Percentiles rank a stretch among this genome's conserved stretches.
These are phyloP conservation scores for Aspergillus sp. DNA, from an alignment of 2,329 filamentous ascomycete genomes.

Conservation along the genomic window DNA sequence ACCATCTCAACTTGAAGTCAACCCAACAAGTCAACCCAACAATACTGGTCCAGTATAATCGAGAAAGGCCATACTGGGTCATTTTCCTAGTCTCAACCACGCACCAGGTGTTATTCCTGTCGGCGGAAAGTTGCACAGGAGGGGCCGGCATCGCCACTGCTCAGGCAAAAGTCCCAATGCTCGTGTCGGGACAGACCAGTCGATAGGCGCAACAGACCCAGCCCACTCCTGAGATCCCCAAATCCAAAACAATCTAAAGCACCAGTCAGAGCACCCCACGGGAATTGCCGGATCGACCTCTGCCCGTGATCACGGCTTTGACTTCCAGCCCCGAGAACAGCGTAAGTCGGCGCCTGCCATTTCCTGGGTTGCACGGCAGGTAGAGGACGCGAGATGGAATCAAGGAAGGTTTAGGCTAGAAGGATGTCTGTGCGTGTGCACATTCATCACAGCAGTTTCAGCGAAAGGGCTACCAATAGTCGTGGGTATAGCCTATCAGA, in stretches of 20 bases:
- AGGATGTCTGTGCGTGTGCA: conserved; percentile 2
- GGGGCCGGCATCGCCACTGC: not conserved
- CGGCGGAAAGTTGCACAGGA: not conserved
- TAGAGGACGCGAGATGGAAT: not conserved
- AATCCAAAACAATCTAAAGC: not conserved
- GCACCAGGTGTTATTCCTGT: not conserved
- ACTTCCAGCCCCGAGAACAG: not conserved
- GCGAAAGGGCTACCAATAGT: not conserved
- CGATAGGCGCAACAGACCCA: not conserved
- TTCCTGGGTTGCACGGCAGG: conserved; percentile 1
- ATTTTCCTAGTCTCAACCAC: not conserved
- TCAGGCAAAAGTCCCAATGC: not conserved
- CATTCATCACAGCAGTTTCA: conserved; percentile 4
- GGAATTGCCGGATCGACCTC: not conserved
- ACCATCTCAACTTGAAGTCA: not conserved
- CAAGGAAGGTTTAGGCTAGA: conserved; percentile 1
- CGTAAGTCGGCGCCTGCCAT: not conserved
- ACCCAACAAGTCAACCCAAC: not conserved
- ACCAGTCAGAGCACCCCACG: not conserved
- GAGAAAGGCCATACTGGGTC: not conserved
- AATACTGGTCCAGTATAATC: not conserved
- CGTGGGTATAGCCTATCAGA: not conserved
- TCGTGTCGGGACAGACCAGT: not conserved
- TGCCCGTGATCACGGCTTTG: not conserved
- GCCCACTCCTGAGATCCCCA: not conserved